Evolutionary conservation across 139 green algal species (phyloP).

Genomic region (Chlorella sorokiniana): DNA sequence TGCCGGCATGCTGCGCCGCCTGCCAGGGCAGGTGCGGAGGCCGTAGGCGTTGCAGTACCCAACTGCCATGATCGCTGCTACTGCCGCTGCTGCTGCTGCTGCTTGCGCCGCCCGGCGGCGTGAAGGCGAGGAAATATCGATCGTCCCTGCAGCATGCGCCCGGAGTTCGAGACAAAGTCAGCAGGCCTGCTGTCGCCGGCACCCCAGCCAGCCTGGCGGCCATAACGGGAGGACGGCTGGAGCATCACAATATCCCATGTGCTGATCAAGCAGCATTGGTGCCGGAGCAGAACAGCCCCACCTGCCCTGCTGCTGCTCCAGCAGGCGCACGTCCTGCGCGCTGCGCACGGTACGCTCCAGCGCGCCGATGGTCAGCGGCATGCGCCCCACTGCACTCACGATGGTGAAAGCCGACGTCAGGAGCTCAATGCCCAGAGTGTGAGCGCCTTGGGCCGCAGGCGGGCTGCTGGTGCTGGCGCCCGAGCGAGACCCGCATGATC

Average conservation of each 20-base stretch:
- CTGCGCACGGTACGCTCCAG: constrained; percentile 36
- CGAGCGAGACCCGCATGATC: constrained; percentile 10
- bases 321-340: constrained; percentile 17
- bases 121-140: constrained; percentile 24
- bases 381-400: constrained; percentile 13
- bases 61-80: neutral
- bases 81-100: neutral
- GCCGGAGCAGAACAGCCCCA: neutral
- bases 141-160: neutral
- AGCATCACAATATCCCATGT: too few species aligned
- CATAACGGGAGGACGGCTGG: too few species aligned
- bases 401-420: neutral
- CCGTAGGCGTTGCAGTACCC: neutral
- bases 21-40: constrained; percentile 4
- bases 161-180: too few species aligned
- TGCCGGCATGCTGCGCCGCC: neutral
- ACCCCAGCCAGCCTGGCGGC: neutral
- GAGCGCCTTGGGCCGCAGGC: too few species aligned
- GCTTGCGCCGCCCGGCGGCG: neutral
- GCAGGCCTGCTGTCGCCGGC: neutral
- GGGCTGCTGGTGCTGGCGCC: constrained; percentile 28
- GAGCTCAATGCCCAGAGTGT: too few species aligned
- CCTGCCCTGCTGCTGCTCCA: constrained; percentile 25
- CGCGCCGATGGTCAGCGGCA: constrained; percentile 50
- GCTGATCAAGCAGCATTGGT: too few species aligned